Percentiles rank a stretch among this genome's conserved stretches.
Evolutionary conservation across 176 grass and related monocot species (phyloP).

Genomic region (Oropetium thomaeum): DNA sequence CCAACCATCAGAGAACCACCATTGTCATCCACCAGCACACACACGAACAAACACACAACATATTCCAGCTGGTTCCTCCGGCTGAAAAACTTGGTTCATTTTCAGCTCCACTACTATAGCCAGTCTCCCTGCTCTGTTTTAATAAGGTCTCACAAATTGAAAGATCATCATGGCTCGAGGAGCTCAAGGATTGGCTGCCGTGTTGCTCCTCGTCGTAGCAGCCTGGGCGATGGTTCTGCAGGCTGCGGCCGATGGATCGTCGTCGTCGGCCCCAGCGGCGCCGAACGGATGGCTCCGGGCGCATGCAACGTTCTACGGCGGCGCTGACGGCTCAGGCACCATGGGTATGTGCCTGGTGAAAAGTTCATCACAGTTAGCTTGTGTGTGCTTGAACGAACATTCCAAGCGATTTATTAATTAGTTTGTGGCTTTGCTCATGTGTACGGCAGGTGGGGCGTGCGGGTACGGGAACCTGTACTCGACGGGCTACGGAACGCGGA

Average conservation of each 20-base stretch:
- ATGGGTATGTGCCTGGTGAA: constrained; percentile 18
- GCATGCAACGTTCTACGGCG: constrained; percentile 49
- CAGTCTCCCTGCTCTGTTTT: background rate
- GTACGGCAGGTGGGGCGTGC: constrained; percentile 55
- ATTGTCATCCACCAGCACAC: background rate
- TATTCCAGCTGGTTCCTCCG: too few species aligned
- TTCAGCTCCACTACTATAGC: background rate
- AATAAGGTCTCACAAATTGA: background rate
- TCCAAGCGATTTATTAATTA: too few species aligned
- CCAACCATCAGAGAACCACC: background rate
- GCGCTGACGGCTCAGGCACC: constrained; percentile 40
- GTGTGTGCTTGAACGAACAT: too few species aligned
- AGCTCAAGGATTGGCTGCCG: background rate
- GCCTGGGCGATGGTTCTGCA: background rate
- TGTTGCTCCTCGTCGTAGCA: background rate
- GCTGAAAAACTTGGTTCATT: too few species aligned
- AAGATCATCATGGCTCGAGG: background rate
- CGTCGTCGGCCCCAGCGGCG: background rate
- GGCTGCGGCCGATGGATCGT: background rate
- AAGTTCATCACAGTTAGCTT: background rate
- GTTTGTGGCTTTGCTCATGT: too few species aligned
- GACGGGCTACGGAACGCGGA: constrained; percentile 36
- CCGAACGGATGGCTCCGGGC: constrained; percentile 22
- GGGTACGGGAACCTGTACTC: constrained; percentile 47
- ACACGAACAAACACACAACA: background rate